Evolutionary conservation across 2,329 filamentous ascomycete genomes (phyloP).

Genomic region (Fusarium albidum): DNA sequence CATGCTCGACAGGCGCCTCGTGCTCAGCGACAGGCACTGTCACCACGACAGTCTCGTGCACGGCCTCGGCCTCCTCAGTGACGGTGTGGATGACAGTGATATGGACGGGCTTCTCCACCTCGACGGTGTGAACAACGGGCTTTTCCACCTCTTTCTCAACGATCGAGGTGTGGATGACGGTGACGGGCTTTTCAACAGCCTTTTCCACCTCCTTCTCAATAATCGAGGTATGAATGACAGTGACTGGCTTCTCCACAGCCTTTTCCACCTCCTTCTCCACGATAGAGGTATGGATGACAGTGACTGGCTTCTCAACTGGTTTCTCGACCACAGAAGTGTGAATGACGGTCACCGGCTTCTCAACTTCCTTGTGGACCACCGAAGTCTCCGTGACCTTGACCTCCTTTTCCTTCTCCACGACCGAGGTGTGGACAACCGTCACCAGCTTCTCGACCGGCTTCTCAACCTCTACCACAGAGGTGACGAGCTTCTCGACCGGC

Average conservation of each 20-base stretch:
- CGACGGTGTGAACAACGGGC: neutral
- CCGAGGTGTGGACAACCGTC: slow-evolving; percentile 15
- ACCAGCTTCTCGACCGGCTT: neutral
- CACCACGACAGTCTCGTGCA: no score
- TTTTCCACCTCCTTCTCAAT: neutral
- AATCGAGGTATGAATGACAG: neutral
- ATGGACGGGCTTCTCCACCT: neutral
- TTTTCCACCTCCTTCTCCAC: slow-evolving; percentile 4
- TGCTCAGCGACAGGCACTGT: no score
- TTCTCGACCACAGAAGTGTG: slow-evolving; percentile 20
- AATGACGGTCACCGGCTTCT: slow-evolving; percentile 12
- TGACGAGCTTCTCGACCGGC: neutral
- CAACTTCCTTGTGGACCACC: slow-evolving; percentile 7
- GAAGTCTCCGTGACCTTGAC: slow-evolving; percentile 6
- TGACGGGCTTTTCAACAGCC: neutral
- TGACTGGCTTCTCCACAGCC: neutral
- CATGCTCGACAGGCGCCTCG: no score
- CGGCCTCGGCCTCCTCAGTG: neutral
- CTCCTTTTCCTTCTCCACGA: slow-evolving; percentile 8
- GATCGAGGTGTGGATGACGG: neutral
- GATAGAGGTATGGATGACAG: slow-evolving; percentile 15
- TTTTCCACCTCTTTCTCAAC: slow-evolving; percentile 1
- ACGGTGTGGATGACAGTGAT: slow-evolving; percentile 14
- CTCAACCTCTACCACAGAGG: neutral
- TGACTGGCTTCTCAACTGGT: slow-evolving; percentile 10